These are phyloP conservation scores for Sclerotinia nivalis DNA, from an alignment of 2,329 filamentous ascomycete species.

Conservation along the genomic window DNA sequence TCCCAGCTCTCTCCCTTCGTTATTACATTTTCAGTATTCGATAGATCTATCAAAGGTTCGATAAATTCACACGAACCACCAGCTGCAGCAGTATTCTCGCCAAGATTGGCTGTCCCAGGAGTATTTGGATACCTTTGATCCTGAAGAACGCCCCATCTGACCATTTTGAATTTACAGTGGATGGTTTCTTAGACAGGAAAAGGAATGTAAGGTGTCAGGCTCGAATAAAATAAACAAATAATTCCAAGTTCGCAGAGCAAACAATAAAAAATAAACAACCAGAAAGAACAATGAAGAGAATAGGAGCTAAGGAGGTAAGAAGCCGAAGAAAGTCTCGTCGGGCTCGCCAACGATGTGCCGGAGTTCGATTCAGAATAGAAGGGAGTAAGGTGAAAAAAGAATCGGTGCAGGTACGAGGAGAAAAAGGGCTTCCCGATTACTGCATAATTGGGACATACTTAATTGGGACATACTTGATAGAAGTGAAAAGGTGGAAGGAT, in stretches of 20 bases:
- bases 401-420: slow-evolving; percentile 16
- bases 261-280: not conserved
- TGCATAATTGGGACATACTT: slow-evolving; percentile 20
- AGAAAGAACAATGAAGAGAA: slow-evolving; percentile 25
- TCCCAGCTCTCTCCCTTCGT: slow-evolving; percentile 32
- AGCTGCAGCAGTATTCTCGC: slow-evolving; percentile 31
- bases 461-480: slow-evolving; percentile 23
- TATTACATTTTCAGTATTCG: slow-evolving; percentile 21
- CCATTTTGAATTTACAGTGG: slow-evolving; percentile 25
- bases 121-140: slow-evolving; percentile 37
- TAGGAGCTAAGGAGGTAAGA: slow-evolving; percentile 24
- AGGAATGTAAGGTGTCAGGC: not conserved
- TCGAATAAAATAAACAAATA: slow-evolving; percentile 4
- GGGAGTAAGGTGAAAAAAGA: slow-evolving; percentile 20
- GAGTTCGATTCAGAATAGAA: slow-evolving; percentile 22
- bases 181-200: slow-evolving; percentile 7
- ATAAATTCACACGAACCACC: slow-evolving; percentile 27
- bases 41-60: not conserved
- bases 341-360: slow-evolving; percentile 34
- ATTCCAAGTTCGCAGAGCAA: not conserved
- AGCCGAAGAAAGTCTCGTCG: slow-evolving; percentile 27
- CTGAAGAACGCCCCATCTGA: slow-evolving; percentile 38
- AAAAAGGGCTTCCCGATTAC: not conserved
- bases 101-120: slow-evolving; percentile 37
- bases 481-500: slow-evolving; percentile 15